These are phyloP conservation scores for Aurantiochytrium sp. DNA, from an alignment of 108 stramenopile species.

Conservation along the genomic window DNA sequence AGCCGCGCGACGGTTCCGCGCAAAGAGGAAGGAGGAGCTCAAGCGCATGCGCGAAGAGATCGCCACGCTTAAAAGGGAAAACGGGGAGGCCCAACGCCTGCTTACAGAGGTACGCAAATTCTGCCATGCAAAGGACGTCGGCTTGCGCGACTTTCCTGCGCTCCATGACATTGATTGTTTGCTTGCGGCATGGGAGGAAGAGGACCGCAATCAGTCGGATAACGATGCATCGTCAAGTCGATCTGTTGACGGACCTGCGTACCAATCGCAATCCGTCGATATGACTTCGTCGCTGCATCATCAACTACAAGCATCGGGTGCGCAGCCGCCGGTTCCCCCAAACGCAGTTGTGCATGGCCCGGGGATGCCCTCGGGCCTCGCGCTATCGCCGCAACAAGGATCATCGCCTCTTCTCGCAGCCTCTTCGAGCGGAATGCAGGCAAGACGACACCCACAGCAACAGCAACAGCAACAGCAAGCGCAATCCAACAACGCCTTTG, in stretches of 20 bases:
- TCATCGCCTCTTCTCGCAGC: no score
- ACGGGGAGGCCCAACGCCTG: not conserved
- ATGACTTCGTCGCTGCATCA: no score
- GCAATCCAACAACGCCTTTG: not conserved
- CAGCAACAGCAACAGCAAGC: not conserved
- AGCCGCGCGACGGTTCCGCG: not conserved
- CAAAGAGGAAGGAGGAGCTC: not conserved
- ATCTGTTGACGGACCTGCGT: not conserved
- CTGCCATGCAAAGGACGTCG: not conserved
- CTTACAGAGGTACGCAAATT: not conserved
- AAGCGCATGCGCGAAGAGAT: constrained; percentile 1
- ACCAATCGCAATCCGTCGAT: not conserved
- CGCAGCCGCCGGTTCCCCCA: no score
- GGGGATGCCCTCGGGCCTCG: no score
- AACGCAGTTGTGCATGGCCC: no score
- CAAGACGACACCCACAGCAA: not conserved
- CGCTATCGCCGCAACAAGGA: not conserved
- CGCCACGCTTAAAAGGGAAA: not conserved
- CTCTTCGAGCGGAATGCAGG: not conserved
- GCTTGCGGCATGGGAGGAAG: not conserved
- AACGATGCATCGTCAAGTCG: not conserved
- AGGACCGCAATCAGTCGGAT: not conserved
- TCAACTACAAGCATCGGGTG: no score
- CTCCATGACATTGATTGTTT: not conserved
- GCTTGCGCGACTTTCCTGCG: not conserved